A percentile compares a stretch with the other conserved stretches of the same genome.
These are phyloP conservation scores for Aspergillus persii DNA, from an alignment of 2,329 filamentous ascomycete genomes.

Conservation along the genomic window DNA sequence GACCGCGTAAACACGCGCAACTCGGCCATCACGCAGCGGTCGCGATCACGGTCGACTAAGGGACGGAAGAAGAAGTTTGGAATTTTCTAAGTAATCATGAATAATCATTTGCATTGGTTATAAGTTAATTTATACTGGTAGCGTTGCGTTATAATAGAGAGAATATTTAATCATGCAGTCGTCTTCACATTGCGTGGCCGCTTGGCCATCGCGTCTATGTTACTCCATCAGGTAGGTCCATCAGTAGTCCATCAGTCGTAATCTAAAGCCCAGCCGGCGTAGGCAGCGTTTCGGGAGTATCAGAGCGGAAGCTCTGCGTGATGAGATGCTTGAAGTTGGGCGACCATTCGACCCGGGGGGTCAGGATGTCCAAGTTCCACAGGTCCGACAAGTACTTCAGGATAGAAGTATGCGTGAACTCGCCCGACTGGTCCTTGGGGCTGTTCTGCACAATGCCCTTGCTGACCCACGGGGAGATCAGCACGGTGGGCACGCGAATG, in stretches of 20 bases:
- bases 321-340: slow-evolving; percentile 38
- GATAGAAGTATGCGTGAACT: slow-evolving; percentile 48
- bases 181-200: neutral
- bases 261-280: slow-evolving; percentile 24
- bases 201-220: too few species aligned
- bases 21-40: slow-evolving; percentile 24
- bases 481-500: slow-evolving; percentile 44
- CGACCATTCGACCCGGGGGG: slow-evolving; percentile 38
- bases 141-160: neutral
- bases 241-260: neutral
- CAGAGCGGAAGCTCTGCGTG: slow-evolving; percentile 21
- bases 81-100: neutral
- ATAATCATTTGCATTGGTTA: neutral
- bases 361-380: slow-evolving; percentile 42
- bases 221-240: neutral
- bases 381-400: slow-evolving; percentile 44
- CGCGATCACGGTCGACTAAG: slow-evolving; percentile 12
- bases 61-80: slow-evolving; percentile 5
- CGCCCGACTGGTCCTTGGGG: slow-evolving; percentile 35
- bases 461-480: slow-evolving; percentile 47
- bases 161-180: neutral
- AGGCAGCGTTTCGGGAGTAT: slow-evolving; percentile 27
- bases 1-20: slow-evolving; percentile 32
- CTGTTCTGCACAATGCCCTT: slow-evolving; percentile 42
- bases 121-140: neutral